Base-by-base conservation (phyloP, 2,329 filamentous ascomycete genomes). In the Teratosphaeria pseudoeucalypti region DNA sequence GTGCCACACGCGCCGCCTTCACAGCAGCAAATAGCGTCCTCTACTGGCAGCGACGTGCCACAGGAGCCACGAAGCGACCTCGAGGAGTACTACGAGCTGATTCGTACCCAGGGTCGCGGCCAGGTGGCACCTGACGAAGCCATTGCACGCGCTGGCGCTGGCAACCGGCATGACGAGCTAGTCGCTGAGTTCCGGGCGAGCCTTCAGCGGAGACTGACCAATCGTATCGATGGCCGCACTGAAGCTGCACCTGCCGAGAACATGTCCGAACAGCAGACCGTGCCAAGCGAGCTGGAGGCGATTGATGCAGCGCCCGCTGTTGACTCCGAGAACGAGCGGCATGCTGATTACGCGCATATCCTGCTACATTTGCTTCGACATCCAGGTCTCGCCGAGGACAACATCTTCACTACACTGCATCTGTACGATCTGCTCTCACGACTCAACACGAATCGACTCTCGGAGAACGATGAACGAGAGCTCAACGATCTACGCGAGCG, bases 31-130 rank as follows among this genome's bases (percentile, higher is more conserved):
- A 14, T 26, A 19, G 57, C 57, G 32, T 54, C 39, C 3, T 52
- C 19, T 11, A 56, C 47, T 32, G 56, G 37, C 37, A 43, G 39
- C 3, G 32, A 60, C 34, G 57, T 61, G 16, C 52, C 49, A 9
- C 32, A 23, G 26, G 59, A 62, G 49, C 27, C 54, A 29, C 16
- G 56, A 23, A 54, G 62, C 27, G 67, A 67, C 53, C 57, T 71
- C 11, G 66, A 71, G 34, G 64, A 71, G 56, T 71, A 70, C 57
- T 69, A 71, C 55, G 58, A 62, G n/a, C 56, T 70, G 63, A 59
- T 71, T 9, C 61, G 67, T 47, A 60, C 62, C 3, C 70, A 71
- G 52, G 64, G 65, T 23, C 64, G 67, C 62, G 63, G 57, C 27
- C 65, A 65, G 37, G 59, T 61, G n/a, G 47, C 56, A 4, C 54